These are phyloP conservation scores for Trifolium pratense DNA, from an alignment of 306 rosid species.

Conservation along the genomic window DNA sequence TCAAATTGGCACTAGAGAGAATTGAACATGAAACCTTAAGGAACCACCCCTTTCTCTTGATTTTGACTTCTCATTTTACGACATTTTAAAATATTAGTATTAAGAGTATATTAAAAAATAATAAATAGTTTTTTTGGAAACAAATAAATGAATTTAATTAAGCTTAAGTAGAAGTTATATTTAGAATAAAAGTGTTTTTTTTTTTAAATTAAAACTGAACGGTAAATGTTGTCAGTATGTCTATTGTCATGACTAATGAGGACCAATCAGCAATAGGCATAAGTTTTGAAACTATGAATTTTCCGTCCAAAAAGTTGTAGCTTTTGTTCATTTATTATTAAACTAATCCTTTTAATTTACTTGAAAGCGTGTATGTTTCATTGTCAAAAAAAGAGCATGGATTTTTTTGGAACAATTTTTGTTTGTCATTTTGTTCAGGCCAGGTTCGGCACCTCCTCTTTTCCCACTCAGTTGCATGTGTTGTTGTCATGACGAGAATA, in stretches of 20 bases:
- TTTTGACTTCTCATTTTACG: no score
- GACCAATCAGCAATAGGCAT: not conserved
- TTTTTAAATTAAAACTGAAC: not conserved
- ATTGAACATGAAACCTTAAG: no score
- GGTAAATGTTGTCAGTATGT: not conserved
- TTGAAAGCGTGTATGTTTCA: not conserved
- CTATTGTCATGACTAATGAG: constrained; percentile 10
- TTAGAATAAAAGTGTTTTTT: not conserved
- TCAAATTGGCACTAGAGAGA: no score
- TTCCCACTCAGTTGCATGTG: constrained; percentile 20
- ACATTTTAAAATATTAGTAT: no score
- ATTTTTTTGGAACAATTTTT: constrained; percentile 21
- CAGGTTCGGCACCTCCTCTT: constrained; percentile 20
- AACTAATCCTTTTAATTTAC: not conserved
- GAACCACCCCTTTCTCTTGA: no score
- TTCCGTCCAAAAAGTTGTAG: constrained; percentile 37
- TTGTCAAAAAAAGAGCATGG: constrained; percentile 1
- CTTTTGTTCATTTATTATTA: constrained; percentile 21
- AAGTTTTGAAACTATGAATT: constrained; percentile 16
- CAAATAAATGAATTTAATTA: not conserved
- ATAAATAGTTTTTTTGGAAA: no score
- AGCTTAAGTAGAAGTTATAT: not conserved
- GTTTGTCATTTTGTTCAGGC: constrained; percentile 32
- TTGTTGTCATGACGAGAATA: constrained; percentile 26
- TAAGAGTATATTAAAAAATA: no score